Evolutionary conservation across 768 basidiomycete genomes (phyloP), one percentile per base, ranked within the genome.

Genomic region (Russula ochroleuca): DNA sequence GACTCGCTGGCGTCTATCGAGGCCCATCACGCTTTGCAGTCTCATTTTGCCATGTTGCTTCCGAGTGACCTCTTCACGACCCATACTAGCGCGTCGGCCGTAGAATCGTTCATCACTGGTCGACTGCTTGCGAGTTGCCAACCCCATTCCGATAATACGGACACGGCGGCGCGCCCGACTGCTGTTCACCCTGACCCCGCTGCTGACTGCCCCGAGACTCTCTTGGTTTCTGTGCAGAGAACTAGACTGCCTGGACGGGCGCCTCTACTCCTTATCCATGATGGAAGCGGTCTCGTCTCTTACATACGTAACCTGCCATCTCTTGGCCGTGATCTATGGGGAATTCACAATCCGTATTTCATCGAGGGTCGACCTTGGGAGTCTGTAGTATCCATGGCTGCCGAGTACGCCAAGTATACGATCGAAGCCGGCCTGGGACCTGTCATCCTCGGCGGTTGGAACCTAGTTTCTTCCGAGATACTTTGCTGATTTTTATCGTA

Each of bases 1-100:
- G 86, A 88, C 67, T 88, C 86, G 1, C 72, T 90, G 58, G 80
- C 81, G 23, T 81, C 83, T 1, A 85, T 88, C 61, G 88, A 90
- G 67, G 79, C 79, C 38, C 75, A 81, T 8, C 79, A 84, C 45
- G 75, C 75, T 1, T 68, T 88, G 45, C 75, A 76, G 63, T 72
- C 72, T 5, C 76, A 78, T 53, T 77, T 79, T 56, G 72, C 74
- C 21, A 62, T 80, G 37, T 70, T 76, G 4, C 68, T 87, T 11
- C 80, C 85, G 0, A 69, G 70, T 5, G 69, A 79, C 56, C 68
- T 85, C 28, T 80, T 87, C 60, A 58, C 63, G 4, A 70, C 66
- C 1, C 74, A 75, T 67, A 70, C 73, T 0, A 86, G 81, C 5
- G 68, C 81, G 15, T 70, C 71, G 5, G 74, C 77, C 0, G 64